Base-by-base conservation (phyloP, 805 yeast species). In the Candida alai region DNA sequence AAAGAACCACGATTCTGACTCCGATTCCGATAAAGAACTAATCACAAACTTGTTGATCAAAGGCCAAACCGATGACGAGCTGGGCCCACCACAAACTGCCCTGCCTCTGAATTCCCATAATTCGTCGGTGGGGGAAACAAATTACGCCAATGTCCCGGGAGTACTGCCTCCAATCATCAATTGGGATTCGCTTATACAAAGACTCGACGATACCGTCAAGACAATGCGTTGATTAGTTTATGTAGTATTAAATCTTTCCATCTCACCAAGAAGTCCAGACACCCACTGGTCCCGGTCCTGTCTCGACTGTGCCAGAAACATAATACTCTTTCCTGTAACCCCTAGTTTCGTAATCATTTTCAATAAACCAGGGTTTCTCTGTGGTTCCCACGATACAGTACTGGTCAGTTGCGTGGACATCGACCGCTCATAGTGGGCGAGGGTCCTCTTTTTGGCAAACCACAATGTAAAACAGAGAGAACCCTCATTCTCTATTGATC, bases 251-350 rank as follows among this genome's bases (percentile, higher is more conserved):
- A 58, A 62, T 33, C 76, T 49, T 39, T 73, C 75, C 34, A 72
- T 62, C 40, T 74, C 78, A 11, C 58, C 48, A 33, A 56, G 48
- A 12, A 75, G 52, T 28, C 56, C 54, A 7, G 61, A 49, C 3
- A 84, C 89, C 97, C 97, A 89, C 20, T 75, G 42, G 49, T 90
- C 96, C 35, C 89, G 65, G 46, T 87, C 95, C 41, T 82, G 82
- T 24, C 90, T 62, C 1, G 95, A 84, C 30, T 88, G 58, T 7
- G 96, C 80, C 74, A 87, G 70, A 51, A 89, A 88, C 3, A 83
- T 80, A 62, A 83, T 65, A 28, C 78, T 70, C 33, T 68, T 68
- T 1, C 95, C 93, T 1, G 80, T 71, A 2, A 76, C 73, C 4
- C 89, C 90, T 24, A 83, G 56, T 34, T 74, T 68, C 12, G 71